A percentile compares a stretch with the other conserved stretches of the same genome.
Conservation (phyloP, 1,284 basidiomycete species). For the Naganishia sp. region DNA sequence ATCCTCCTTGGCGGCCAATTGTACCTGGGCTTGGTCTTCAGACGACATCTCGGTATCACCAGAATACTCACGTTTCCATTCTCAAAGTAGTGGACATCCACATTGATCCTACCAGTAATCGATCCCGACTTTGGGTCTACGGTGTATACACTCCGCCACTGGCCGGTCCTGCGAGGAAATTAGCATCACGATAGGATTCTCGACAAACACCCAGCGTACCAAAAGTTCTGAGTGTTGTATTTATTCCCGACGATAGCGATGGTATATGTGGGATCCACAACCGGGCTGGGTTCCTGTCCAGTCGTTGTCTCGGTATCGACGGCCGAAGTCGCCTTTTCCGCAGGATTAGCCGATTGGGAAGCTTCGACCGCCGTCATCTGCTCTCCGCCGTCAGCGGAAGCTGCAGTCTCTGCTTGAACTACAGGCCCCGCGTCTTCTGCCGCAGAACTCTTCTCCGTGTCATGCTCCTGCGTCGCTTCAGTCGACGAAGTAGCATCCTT, state of each 20-base stretch:
- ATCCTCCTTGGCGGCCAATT: conserved; percentile 74
- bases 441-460: neutral
- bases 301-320: neutral
- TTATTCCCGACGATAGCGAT: conserved; percentile 88
- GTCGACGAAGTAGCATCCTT: neutral
- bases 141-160: conserved; percentile 70
- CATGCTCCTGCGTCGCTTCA: too few relatives aligned
- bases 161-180: conserved; percentile 68
- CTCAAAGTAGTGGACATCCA: conserved; percentile 94
- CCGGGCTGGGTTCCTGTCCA: neutral
- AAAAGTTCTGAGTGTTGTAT: conserved; percentile 88
- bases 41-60: neutral
- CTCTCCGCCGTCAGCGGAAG: neutral
- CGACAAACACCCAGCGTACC: conserved; percentile 58
- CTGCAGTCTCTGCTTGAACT: conserved; percentile 8
- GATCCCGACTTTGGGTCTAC: conserved; percentile 51
- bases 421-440: neutral
- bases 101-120: conserved; percentile 63
- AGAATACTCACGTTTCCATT: conserved; percentile 75
- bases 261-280: conserved; percentile 59
- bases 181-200: neutral
- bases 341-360: neutral
- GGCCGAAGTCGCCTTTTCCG: neutral
- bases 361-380: neutral
- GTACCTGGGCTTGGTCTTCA: conserved; percentile 63